A percentile compares a stretch with the other conserved stretches of the same genome.
phyloP scores from a whole-genome alignment of 192 early-diverging fungal species.

The Thamnidium elegans region DNA sequence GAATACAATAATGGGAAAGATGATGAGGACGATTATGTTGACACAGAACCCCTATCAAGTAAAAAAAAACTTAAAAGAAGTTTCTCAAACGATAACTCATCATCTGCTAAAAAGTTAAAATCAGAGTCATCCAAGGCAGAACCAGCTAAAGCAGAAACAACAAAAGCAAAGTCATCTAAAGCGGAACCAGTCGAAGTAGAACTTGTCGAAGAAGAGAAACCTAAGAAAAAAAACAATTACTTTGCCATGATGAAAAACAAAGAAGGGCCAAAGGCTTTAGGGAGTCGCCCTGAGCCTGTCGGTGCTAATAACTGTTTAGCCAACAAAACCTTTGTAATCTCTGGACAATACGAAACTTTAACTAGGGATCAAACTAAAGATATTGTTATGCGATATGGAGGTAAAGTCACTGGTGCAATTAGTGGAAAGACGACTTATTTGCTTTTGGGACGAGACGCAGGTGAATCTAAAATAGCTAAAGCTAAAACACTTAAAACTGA shows the following conservation, averaged over 20 bases:
- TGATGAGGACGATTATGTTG: background rate
- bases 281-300: conserved; percentile 28
- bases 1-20: background rate
- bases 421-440: conserved; percentile 85
- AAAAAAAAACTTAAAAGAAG: background rate
- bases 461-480: conserved; percentile 80
- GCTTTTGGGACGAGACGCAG: conserved; percentile 85
- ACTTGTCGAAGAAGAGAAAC: background rate
- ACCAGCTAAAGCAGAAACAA: too few relatives aligned
- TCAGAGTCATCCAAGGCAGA: background rate
- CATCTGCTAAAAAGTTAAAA: background rate
- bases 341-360: conserved; percentile 82
- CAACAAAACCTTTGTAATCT: conserved; percentile 88
- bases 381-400: conserved; percentile 86
- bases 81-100: background rate
- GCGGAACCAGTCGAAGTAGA: background rate
- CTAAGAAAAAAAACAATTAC: background rate
- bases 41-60: background rate
- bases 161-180: background rate
- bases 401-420: conserved; percentile 69
- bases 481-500: conserved; percentile 64
- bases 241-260: conserved; percentile 17
- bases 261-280: conserved; percentile 26
- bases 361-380: conserved; percentile 74
- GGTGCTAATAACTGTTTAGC: conserved; percentile 29